Percentiles rank a stretch among this genome's conserved stretches.
Conservation (phyloP, 352 stramenopile genomes). For the Globisporangium okanoganense region DNA sequence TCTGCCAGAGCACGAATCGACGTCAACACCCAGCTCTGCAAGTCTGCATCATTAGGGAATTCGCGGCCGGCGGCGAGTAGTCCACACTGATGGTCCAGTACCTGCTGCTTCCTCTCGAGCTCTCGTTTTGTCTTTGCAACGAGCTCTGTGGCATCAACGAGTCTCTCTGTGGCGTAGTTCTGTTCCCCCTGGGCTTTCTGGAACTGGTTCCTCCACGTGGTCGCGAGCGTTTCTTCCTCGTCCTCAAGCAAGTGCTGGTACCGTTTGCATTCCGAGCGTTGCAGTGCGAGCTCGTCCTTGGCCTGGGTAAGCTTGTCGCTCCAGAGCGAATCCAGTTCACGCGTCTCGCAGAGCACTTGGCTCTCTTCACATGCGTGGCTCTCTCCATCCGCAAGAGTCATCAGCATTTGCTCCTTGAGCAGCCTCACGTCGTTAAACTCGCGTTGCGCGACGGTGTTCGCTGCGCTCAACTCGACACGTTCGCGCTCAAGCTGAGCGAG, state of each 20-base stretch:
- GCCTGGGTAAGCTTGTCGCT: conserved; percentile 16
- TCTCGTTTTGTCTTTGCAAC: conserved; percentile 15
- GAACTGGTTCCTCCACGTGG: conserved; percentile 1
- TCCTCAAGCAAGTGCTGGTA: conserved; percentile 20
- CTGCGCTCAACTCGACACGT: conserved; percentile 18
- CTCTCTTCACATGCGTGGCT: conserved; percentile 25
- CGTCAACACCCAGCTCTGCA: conserved; percentile 29
- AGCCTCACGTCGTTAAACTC: conserved; percentile 16
- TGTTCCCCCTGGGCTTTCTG: conserved; percentile 7
- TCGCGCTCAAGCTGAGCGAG: conserved; percentile 14
- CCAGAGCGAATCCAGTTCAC: conserved; percentile 26
- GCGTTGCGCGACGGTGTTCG: conserved; percentile 13
- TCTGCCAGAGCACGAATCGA: conserved; percentile 21
- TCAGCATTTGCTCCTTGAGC: conserved; percentile 21
- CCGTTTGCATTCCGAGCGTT: conserved; percentile 16
- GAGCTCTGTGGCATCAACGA: conserved; percentile 5
- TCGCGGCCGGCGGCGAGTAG: conserved; percentile 27
- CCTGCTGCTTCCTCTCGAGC: conserved; percentile 23
- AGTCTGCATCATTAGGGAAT: conserved; percentile 26
- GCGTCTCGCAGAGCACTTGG: conserved; percentile 13
- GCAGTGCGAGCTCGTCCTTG: conserved; percentile 16
- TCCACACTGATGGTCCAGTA: conserved; percentile 24
- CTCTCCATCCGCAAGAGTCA: conserved; percentile 39
- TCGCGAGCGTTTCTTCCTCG: conserved; percentile 19
- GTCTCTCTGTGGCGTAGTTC: conserved; percentile 12